Evolutionary conservation across 2,329 filamentous ascomycete species (phyloP), one percentile per base, ranked within the genome.

Genomic region (Trichoderma afroharzianum): DNA sequence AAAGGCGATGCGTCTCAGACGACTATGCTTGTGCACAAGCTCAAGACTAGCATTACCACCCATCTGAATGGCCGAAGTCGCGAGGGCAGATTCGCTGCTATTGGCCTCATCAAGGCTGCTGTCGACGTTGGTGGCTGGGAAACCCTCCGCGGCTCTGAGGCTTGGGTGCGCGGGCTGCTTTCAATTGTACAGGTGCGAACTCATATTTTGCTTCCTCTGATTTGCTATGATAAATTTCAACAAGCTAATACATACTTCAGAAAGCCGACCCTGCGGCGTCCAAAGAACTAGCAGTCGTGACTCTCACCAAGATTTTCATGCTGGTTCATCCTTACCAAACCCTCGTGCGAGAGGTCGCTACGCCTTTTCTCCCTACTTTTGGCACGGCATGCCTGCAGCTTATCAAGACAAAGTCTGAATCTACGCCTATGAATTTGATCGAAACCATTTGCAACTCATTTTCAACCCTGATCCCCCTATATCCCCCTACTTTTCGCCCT

Each of bases 61-160:
- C 85, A 98, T 15, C 83, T 98, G 39, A 92, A 93, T 78, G 94
- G 95, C 70, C 91, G 91, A 72, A 93, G 84, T 62, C 79, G 88
- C 3, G 89, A 94, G 76, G 93, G 91, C 57, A 89, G 93, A 76
- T 97, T 95, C 83, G 88, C 91, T 21, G 94, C 91, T 7, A 88
- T 93, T 57, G 90, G 92, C 18, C 82, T 98, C 63, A 88, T 94
- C 80, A 98, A 98, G 82, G 88, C 92, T 4, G 85, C 91, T 5
- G 85, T 97, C 57, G 95, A 98, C 76, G 89, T 92, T 53, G 94
- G 94, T 28, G 94, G 94, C 59, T 94, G 92, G 90, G 93, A 97
- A 78, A 89, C 92, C 71, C 85, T 98, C 72, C 90, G 91, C 74
- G 90, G 89, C 68, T 89, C 88, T 39, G 90, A 91, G 76, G 85